A percentile compares a stretch with the other conserved stretches of the same genome.
phyloP scores from a whole-genome alignment of 2,329 filamentous ascomycete species.

The Colletotrichum scovillei region DNA sequence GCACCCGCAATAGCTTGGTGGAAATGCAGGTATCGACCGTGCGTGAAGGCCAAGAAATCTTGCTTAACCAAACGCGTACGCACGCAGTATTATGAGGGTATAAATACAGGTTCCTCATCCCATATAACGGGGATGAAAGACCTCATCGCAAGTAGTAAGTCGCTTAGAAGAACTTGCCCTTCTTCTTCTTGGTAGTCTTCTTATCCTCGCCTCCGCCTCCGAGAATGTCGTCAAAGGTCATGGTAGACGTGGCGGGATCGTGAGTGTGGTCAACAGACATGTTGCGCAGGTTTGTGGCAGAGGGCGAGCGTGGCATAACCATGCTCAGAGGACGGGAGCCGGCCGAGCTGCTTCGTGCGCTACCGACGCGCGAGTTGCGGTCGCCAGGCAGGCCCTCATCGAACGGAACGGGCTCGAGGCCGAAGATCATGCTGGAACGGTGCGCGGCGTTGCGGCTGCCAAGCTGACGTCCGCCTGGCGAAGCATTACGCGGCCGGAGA shows the following conservation, averaged over 20 bases:
- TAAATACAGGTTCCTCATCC: constrained; percentile 24
- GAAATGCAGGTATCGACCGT: neutral
- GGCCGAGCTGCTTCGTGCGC: constrained; percentile 42
- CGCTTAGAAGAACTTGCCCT: constrained; percentile 53
- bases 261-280: constrained; percentile 37
- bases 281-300: constrained; percentile 47
- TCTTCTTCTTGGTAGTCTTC: constrained; percentile 51
- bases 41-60: neutral
- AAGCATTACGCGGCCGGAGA: constrained; percentile 53
- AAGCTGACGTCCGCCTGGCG: constrained; percentile 44
- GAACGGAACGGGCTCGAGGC: constrained; percentile 52
- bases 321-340: constrained; percentile 33
- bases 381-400: constrained; percentile 34
- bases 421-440: constrained; percentile 56
- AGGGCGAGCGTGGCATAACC: constrained; percentile 43
- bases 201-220: constrained; percentile 46
- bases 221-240: constrained; percentile 63
- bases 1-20: neutral
- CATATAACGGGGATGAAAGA: neutral
- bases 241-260: constrained; percentile 43
- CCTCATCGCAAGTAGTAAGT: neutral
- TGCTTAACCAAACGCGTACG: constrained; percentile 10
- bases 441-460: constrained; percentile 44
- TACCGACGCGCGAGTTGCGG: constrained; percentile 37
- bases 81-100: constrained; percentile 19